Evolutionary conservation across 2,329 filamentous ascomycete species (phyloP), one percentile per base, ranked within the genome.

Genomic region (Cladorrhinum sp.): DNA sequence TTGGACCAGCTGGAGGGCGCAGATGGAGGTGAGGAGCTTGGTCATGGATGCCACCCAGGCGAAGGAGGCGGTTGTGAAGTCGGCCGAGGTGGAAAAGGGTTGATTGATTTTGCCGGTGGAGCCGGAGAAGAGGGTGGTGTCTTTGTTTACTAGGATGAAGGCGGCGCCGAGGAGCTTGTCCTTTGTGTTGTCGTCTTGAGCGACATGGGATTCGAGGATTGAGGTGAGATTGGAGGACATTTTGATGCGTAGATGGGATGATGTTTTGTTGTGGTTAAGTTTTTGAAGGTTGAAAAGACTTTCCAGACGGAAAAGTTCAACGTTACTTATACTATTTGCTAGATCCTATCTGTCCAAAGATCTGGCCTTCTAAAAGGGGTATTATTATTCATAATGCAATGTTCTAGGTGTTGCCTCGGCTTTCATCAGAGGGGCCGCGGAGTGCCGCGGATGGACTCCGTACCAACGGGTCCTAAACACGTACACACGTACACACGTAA

Each of bases 31-130:
- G 50, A 76, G 64, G n/a, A 79, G 67, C 66, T 80, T 79, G 60
- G 76, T 79, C 66, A 78, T 60, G n/a, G 77, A 79, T 8, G 77
- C 77, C 12, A 73, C 67, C 67, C 70, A 76, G 41, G 71, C 69
- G 50, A 79, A 73, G 1, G 76, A 70, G 41, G 71, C 62, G 1
- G 63, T 53, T 1, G 62, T 63, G 66, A 76, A 80, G 0, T 65
- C 59, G 0, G 65, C 59, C 1, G 77, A 72, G 22, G 63, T 57
- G 1, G 8, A 6, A 55, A 22, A 18, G 16, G 71, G 63, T n/a
- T 76, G 64, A 41, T 65, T 70, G 36, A 70, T 70, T 6, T 74
- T 73, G 4, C 77, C 77, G 2, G 75, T 71, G 0, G 73, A 68
- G 48, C 73, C 74, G 24, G 68, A 67, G 63, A 74, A 78, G 16